A percentile compares a stretch with the other conserved stretches of the same genome.
These are phyloP conservation scores for Begonia masoniana DNA, from an alignment of 306 rosid species.

Conservation along the genomic window DNA sequence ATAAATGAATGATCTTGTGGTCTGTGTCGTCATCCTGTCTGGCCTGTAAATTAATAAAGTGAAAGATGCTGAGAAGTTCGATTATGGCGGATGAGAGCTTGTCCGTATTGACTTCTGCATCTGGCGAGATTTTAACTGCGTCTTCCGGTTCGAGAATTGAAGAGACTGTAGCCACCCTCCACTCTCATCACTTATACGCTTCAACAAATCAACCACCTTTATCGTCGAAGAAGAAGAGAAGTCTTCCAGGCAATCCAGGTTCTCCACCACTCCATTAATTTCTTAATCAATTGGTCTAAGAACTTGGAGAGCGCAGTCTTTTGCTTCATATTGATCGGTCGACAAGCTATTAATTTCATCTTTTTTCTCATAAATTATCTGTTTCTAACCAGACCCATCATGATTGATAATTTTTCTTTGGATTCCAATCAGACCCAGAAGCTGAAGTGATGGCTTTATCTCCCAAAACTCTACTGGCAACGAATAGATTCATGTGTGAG, in stretches of 20 bases:
- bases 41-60: constrained; percentile 6
- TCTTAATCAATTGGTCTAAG: too few relatives aligned
- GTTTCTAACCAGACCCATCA: constrained; percentile 1
- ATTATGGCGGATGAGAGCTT: constrained; percentile 38
- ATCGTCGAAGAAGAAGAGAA: constrained; percentile 56
- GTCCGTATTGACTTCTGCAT: constrained; percentile 66
- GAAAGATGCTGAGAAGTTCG: constrained; percentile 28
- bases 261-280: too few relatives aligned
- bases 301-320: too few relatives aligned
- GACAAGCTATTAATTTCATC: not conserved
- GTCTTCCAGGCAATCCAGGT: constrained; percentile 90
- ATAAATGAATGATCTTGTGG: constrained; percentile 2
- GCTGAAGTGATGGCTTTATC: constrained; percentile 84
- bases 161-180: constrained; percentile 12
- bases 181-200: constrained; percentile 31
- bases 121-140: constrained; percentile 46
- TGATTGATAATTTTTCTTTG: not conserved
- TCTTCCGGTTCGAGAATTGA: constrained; percentile 47
- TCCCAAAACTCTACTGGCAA: constrained; percentile 58
- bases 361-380: not conserved
- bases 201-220: constrained; percentile 40
- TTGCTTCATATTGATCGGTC: not conserved
- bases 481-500: constrained; percentile 73
- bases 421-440: constrained; percentile 51
- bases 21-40: too few relatives aligned